Evolutionary conservation across 345 rosid genomes (phyloP).

Genomic region (Linum trigynum): DNA sequence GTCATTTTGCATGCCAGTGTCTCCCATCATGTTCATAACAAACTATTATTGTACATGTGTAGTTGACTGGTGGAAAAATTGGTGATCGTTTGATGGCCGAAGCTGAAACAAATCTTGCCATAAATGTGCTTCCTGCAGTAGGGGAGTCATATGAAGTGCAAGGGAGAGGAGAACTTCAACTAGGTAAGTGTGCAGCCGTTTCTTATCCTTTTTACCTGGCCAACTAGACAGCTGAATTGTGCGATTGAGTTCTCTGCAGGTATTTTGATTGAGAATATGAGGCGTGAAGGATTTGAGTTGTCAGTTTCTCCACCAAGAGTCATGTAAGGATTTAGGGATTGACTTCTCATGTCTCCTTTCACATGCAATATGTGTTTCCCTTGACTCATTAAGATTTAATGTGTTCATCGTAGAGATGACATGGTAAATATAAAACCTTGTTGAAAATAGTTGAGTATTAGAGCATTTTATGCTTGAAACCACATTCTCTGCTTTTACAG

Average conservation of each 20-base stretch:
- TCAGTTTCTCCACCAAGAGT: constrained; percentile 97
- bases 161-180: constrained; percentile 99
- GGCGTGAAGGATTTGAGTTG: constrained; percentile 95
- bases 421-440: neutral
- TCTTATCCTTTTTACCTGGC: neutral
- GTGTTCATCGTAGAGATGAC: neutral
- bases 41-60: constrained; percentile 14
- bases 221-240: neutral
- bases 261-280: constrained; percentile 95
- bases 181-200: constrained; percentile 45
- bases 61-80: constrained; percentile 91
- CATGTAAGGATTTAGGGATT: constrained; percentile 50
- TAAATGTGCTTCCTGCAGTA: constrained; percentile 78
- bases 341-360: neutral
- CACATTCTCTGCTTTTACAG: neutral
- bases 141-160: constrained; percentile 92
- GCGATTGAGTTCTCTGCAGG: constrained; percentile 32
- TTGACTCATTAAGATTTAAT: too few relatives aligned
- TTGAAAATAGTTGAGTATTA: too few relatives aligned
- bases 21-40: neutral
- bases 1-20: neutral
- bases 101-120: constrained; percentile 97
- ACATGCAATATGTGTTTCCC: neutral
- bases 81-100: constrained; percentile 85
- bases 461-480: too few relatives aligned